These are phyloP conservation scores for Trametes elegans DNA, from an alignment of 768 basidiomycete genomes.

Conservation along the genomic window DNA sequence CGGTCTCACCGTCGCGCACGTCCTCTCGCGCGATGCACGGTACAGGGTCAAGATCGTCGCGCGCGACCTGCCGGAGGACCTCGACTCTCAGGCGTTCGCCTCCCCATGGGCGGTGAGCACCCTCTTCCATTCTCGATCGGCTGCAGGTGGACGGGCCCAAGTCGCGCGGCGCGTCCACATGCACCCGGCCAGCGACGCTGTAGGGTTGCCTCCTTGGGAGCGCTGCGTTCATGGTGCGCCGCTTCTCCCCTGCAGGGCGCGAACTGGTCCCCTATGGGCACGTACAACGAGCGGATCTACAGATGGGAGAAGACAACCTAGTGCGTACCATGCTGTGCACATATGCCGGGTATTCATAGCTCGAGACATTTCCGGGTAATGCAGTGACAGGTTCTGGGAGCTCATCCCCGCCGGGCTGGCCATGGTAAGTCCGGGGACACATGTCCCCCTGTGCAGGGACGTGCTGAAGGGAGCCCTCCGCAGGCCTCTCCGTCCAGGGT, in stretches of 20 bases:
- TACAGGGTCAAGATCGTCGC: conserved; percentile 37
- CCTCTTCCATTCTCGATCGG: background rate
- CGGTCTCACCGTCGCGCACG: conserved; percentile 42
- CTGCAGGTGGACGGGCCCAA: background rate
- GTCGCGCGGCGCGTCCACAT: background rate
- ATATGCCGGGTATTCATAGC: background rate
- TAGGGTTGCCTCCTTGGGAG: too few relatives aligned
- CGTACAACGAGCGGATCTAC: conserved; percentile 32
- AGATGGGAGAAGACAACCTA: conserved; percentile 43
- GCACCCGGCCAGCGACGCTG: too few relatives aligned
- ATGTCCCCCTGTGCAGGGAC: background rate
- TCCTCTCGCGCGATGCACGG: conserved; percentile 28
- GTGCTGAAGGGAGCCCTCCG: too few relatives aligned
- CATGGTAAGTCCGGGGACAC: conserved; percentile 31
- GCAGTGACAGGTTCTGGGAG: conserved; percentile 47
- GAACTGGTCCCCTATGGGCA: conserved; percentile 43
- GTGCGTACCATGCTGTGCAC: conserved; percentile 30
- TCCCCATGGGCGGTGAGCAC: conserved; percentile 49
- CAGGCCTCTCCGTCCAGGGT: conserved; percentile 40
- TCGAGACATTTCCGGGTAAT: too few relatives aligned
- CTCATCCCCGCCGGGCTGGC: conserved; percentile 44
- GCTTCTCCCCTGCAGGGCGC: conserved; percentile 37
- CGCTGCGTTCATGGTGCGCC: background rate
- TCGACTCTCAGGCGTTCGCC: conserved; percentile 44
- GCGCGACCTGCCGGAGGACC: conserved; percentile 39